Conservation (phyloP, 805 yeast genomes). For the Candida maris region DNA sequence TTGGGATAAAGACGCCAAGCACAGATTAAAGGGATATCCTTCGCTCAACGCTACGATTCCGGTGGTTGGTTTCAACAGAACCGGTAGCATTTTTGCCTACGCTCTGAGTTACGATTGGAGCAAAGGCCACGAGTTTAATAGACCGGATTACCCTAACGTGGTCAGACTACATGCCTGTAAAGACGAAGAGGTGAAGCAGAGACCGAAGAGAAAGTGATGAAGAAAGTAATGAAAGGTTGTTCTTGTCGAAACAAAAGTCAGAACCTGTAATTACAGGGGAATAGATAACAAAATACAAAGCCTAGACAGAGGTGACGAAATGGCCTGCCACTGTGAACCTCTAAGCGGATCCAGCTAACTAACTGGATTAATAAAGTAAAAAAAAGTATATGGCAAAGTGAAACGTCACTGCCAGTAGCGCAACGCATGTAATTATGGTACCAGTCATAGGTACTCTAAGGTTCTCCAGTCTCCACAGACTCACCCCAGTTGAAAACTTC, state of each 20-base stretch:
- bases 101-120: constrained; percentile 96
- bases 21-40: constrained; percentile 79
- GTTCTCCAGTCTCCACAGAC: constrained; percentile 38
- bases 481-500: constrained; percentile 39
- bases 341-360: not conserved
- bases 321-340: not conserved
- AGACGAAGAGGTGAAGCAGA: constrained; percentile 79
- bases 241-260: not conserved
- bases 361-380: constrained; percentile 1
- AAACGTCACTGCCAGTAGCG: not conserved
- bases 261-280: constrained; percentile 4
- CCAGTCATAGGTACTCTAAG: constrained; percentile 6
- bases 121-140: constrained; percentile 78
- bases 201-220: constrained; percentile 31
- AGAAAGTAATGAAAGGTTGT: not conserved
- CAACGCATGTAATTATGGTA: no score
- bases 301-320: not conserved
- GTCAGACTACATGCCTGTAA: constrained; percentile 80
- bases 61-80: constrained; percentile 74
- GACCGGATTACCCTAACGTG: constrained; percentile 67
- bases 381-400: not conserved
- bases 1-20: constrained; percentile 95
- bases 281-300: constrained; percentile 2
- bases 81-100: constrained; percentile 83
- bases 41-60: constrained; percentile 64